Conservation (phyloP, 176 grass and related monocot species). For the Saccharum officinarum region DNA sequence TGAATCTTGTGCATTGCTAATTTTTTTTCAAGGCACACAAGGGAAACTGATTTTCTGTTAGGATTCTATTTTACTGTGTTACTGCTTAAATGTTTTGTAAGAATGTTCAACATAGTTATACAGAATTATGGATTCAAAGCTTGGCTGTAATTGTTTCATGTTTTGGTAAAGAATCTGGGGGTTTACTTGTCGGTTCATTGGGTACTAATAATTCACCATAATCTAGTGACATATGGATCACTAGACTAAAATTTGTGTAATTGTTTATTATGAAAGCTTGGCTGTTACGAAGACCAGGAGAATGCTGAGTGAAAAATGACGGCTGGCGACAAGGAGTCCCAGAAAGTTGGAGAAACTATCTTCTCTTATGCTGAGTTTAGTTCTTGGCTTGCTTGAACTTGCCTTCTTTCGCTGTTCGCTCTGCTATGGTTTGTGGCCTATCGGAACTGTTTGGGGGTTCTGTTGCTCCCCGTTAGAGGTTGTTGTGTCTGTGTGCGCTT, state of each 20-base stretch:
- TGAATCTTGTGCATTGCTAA: neutral
- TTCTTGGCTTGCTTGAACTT: too few species aligned
- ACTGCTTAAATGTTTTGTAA: neutral
- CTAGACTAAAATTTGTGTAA: neutral
- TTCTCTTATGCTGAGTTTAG: too few species aligned
- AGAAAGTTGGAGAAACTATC: too few species aligned
- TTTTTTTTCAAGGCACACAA: neutral
- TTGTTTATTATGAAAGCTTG: constrained; percentile 5
- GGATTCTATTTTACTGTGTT: neutral
- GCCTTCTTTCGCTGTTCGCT: too few species aligned
- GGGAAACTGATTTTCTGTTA: neutral
- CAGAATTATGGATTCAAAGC: constrained; percentile 1
- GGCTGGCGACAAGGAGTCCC: too few species aligned
- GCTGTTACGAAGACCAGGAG: neutral
- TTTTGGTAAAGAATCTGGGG: neutral
- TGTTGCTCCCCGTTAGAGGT: too few species aligned
- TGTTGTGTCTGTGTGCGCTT: too few species aligned
- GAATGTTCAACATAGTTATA: neutral
- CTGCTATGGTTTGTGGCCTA: too few species aligned
- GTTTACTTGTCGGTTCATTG: neutral
- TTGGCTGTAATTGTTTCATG: neutral
- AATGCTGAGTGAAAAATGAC: too few species aligned
- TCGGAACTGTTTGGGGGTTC: too few species aligned
- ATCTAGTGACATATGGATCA: neutral
- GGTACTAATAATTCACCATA: neutral